Percentiles rank a stretch among this genome's conserved stretches.
phyloP scores from a whole-genome alignment of 495 filamentous ascomycete species.

The Immersiella caudata region DNA sequence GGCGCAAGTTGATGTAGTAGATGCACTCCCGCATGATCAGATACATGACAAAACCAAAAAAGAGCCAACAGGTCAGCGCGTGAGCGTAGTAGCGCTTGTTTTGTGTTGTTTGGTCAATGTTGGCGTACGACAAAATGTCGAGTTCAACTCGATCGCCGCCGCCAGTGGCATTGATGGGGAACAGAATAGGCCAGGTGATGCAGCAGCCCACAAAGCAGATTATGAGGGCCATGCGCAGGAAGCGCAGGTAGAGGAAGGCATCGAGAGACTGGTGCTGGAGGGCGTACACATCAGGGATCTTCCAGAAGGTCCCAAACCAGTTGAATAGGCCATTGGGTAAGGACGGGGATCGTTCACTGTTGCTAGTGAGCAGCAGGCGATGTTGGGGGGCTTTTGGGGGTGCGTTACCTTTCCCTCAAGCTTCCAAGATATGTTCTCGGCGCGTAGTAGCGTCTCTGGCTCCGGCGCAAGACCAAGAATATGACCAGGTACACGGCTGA shows the following conservation, averaged over 20 bases:
- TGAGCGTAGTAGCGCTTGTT: slow-evolving; percentile 75
- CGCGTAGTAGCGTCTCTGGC: slow-evolving; percentile 76
- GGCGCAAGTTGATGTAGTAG: slow-evolving; percentile 93
- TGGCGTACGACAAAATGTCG: slow-evolving; percentile 76
- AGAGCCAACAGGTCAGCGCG: slow-evolving; percentile 70
- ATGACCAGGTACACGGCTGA: slow-evolving; percentile 65
- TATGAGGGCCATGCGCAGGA: slow-evolving; percentile 69
- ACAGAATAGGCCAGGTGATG: slow-evolving; percentile 83
- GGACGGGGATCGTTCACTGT: slow-evolving; percentile 67
- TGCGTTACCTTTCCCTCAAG: slow-evolving; percentile 64
- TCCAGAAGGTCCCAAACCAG: slow-evolving; percentile 77
- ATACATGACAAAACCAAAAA: slow-evolving; percentile 83
- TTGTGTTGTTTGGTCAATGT: slow-evolving; percentile 58
- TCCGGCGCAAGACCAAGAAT: slow-evolving; percentile 78
- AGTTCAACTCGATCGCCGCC: slow-evolving; percentile 65
- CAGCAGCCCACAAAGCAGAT: slow-evolving; percentile 79
- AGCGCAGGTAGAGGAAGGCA: slow-evolving; percentile 84
- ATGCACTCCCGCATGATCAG: slow-evolving; percentile 89
- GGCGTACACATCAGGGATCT: slow-evolving; percentile 79
- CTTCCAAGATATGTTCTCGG: slow-evolving; percentile 85
- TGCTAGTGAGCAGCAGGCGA: slow-evolving; percentile 5
- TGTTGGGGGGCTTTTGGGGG: slow-evolving; percentile 19
- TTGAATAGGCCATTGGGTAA: slow-evolving; percentile 71
- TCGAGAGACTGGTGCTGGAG: slow-evolving; percentile 90
- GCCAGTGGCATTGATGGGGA: slow-evolving; percentile 87